Conservation (phyloP, 1,139 yeast genomes). For the Insectozyma bohioensis region DNA sequence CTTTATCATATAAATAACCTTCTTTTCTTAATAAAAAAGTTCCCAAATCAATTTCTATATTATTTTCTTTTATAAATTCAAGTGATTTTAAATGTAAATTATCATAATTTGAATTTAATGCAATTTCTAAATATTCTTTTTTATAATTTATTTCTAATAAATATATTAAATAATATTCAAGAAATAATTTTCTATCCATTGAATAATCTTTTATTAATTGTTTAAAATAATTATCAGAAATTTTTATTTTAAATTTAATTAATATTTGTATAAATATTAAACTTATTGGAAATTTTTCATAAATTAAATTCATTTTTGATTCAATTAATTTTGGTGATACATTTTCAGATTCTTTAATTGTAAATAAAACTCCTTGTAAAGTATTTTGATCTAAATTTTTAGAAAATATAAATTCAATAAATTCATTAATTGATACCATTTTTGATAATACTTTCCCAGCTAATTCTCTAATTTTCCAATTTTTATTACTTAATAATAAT, state of each 20-base stretch:
- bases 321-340: no score
- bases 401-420: constrained; percentile 26
- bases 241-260: constrained; percentile 1
- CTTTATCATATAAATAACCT: no score
- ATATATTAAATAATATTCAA: constrained; percentile 8
- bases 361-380: constrained; percentile 11
- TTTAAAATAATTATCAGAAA: constrained; percentile 4
- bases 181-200: constrained; percentile 12
- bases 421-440: constrained; percentile 21
- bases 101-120: constrained; percentile 9
- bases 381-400: constrained; percentile 8
- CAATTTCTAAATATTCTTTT: no score
- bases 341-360: no score
- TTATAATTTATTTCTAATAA: no score
- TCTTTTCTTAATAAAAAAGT: neutral
- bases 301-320: no score
- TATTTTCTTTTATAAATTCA: constrained; percentile 5
- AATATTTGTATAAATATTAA: no score
- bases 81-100: constrained; percentile 10
- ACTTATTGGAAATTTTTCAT: no score
- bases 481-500: constrained; percentile 32
- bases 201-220: constrained; percentile 3
- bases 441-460: constrained; percentile 71
- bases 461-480: constrained; percentile 87
- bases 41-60: constrained; percentile 17